These are phyloP conservation scores for Rubia yunnanensis DNA, from an alignment of 257 asterid genomes.

Conservation along the genomic window DNA sequence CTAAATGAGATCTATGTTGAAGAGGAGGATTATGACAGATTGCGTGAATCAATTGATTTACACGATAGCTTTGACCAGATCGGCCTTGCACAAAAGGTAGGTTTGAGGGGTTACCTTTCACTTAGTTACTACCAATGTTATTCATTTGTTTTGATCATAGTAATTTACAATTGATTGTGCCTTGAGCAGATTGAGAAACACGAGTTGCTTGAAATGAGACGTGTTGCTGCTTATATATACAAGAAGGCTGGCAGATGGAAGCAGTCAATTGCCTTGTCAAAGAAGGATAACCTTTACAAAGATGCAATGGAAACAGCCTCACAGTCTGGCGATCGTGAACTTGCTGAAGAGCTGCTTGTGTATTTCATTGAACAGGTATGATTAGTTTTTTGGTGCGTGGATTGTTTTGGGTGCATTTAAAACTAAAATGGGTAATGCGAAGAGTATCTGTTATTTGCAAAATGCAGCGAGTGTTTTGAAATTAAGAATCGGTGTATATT, in stretches of 20 bases:
- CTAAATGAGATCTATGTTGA: slow-evolving; percentile 92
- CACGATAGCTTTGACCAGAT: slow-evolving; percentile 97
- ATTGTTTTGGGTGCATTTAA: not conserved
- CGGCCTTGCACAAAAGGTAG: slow-evolving; percentile 99
- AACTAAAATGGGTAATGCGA: not conserved
- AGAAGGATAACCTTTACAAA: slow-evolving; percentile 90
- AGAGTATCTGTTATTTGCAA: not conserved
- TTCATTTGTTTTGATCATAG: slow-evolving; percentile 4
- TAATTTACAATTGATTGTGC: slow-evolving; percentile 2
- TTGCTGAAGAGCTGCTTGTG: slow-evolving; percentile 97
- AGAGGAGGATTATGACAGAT: slow-evolving; percentile 96
- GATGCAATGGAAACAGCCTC: slow-evolving; percentile 99
- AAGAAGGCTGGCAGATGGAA: slow-evolving; percentile 99
- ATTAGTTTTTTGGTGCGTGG: not conserved
- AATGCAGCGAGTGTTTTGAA: not conserved
- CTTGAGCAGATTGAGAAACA: slow-evolving; percentile 90
- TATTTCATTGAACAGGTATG: slow-evolving; percentile 91
- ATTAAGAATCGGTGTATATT: not conserved
- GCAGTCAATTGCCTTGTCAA: slow-evolving; percentile 91
- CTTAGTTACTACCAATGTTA: slow-evolving; percentile 8
- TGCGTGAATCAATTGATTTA: slow-evolving; percentile 88
- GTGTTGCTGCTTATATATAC: slow-evolving; percentile 97
- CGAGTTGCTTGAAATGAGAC: slow-evolving; percentile 99
- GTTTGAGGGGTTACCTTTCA: slow-evolving; percentile 24
- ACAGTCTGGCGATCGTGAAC: slow-evolving; percentile 99